Evolutionary conservation across 139 green algal species (phyloP).

Genomic region (Picochlorum sp.): DNA sequence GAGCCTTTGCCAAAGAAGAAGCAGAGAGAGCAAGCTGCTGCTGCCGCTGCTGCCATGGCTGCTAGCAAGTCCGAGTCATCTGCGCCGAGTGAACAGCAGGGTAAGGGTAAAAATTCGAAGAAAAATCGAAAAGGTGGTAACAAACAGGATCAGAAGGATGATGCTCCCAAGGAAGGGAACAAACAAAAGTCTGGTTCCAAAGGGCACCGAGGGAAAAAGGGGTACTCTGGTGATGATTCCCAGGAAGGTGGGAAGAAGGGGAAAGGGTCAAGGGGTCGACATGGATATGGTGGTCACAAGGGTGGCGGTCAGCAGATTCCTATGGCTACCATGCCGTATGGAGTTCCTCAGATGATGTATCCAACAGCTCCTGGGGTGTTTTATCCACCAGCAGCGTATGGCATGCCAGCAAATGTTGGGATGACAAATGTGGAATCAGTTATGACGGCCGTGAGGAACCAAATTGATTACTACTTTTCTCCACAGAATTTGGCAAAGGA

Average conservation of each 20-base stretch:
- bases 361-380: slow-evolving; percentile 46
- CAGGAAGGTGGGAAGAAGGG: neutral
- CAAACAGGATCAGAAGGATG: too few species aligned
- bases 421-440: slow-evolving; percentile 22
- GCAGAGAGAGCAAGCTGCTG: slow-evolving; percentile 16
- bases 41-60: neutral
- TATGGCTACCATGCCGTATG: neutral
- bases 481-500: slow-evolving; percentile 89
- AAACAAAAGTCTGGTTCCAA: neutral
- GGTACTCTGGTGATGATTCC: neutral
- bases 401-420: slow-evolving; percentile 13
- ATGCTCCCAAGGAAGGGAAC: too few species aligned
- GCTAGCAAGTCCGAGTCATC: slow-evolving; percentile 1
- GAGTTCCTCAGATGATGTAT: slow-evolving; percentile 9
- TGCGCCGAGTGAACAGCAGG: neutral
- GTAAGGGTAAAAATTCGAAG: neutral
- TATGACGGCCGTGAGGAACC: slow-evolving; percentile 52
- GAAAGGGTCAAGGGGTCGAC: neutral
- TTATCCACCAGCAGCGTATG: slow-evolving; percentile 59
- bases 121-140: too few species aligned
- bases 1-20: slow-evolving; percentile 58
- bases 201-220: neutral
- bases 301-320: slow-evolving; percentile 1
- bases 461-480: slow-evolving; percentile 98
- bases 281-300: neutral